Base-by-base conservation (phyloP, 2,329 filamentous ascomycete genomes). In the Cytospora chrysosperma region DNA sequence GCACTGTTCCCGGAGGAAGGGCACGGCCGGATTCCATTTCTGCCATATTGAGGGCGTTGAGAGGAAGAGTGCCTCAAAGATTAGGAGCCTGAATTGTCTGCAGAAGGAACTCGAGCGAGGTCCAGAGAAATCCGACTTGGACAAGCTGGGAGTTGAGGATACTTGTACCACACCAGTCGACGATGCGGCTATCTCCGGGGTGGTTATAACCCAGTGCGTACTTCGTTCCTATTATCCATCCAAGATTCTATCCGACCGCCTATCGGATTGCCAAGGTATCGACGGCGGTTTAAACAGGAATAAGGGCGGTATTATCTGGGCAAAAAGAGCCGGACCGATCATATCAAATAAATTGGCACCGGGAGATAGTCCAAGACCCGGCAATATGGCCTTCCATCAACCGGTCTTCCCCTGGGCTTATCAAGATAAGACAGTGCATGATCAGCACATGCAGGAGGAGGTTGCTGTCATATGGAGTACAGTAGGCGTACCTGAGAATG, bases 1-100 rank as follows among this genome's bases (percentile, higher is more conserved):
- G 75, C 43, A 80, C 73, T 0, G 79, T 81, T 28, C 79, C 79
- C 0, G 64, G 63, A 26, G 58, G 58, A 2, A 54, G 28, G n/a
- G 50, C 37, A 40, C 6, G 37, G 17, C 37, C 17, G 37, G 37
- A 4, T 19, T 40, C 37, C 17, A 8, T 19, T 40, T 40, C 37
- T 19, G 37, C 37, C 37, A 40, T 40, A 9, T 19, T n/a, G 37
- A n/a, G 15, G 17, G 19, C 37, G 15, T 40, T 6, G 17, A n/a
- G 37, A 4, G 15, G 7, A 17, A 19, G 10, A 6, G 17, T 40
- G 37, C 17, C 17, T 4, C 37, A 10, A 8, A 4, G 19, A 8
- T 40, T 4, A 40, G 19, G 37, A n/a, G 19, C 19, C 37, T 10
- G n/a, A 17, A 40, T 40, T 4, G 4, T 1, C 5, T 4, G 37